A percentile compares a stretch with the other conserved stretches of the same genome.
phyloP scores from a whole-genome alignment of 2,329 filamentous ascomycete genomes.

The Tympanopsis confertula region DNA sequence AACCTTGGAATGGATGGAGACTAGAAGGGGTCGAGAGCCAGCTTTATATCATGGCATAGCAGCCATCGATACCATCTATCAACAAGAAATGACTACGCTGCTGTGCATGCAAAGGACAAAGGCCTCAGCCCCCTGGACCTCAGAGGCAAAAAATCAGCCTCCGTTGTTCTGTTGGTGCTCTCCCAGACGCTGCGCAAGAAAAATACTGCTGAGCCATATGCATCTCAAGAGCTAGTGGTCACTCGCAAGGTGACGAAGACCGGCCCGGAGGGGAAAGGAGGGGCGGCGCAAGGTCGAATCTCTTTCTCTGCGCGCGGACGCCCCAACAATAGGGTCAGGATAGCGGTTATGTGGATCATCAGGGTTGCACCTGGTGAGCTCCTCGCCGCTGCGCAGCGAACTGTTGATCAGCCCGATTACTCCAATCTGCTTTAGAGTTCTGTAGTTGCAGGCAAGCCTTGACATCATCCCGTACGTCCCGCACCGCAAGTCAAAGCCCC shows the following conservation, averaged over 20 bases:
- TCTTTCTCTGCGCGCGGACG: background rate
- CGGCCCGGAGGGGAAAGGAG: no score
- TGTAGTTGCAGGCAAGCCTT: no score
- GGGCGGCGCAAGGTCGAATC: no score
- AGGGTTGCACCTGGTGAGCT: background rate
- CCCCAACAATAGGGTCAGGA: background rate
- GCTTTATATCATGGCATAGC: background rate
- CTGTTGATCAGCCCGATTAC: no score
- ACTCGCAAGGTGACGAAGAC: no score
- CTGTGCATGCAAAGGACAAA: background rate
- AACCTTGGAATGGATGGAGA: background rate
- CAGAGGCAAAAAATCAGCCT: background rate
- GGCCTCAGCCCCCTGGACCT: background rate
- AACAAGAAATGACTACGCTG: background rate
- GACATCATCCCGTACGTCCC: no score
- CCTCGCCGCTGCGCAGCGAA: no score
- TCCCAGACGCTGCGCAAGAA: background rate
- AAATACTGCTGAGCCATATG: background rate
- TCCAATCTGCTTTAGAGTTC: no score
- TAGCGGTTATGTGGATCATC: slow-evolving; percentile 1
- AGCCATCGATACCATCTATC: background rate
- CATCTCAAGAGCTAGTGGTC: background rate
- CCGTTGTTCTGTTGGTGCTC: background rate
- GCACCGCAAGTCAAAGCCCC: no score
- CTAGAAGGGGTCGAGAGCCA: background rate